A percentile compares a stretch with the other conserved stretches of the same genome.
phyloP scores from a whole-genome alignment of 306 rosid species.

The Myrica gale region DNA sequence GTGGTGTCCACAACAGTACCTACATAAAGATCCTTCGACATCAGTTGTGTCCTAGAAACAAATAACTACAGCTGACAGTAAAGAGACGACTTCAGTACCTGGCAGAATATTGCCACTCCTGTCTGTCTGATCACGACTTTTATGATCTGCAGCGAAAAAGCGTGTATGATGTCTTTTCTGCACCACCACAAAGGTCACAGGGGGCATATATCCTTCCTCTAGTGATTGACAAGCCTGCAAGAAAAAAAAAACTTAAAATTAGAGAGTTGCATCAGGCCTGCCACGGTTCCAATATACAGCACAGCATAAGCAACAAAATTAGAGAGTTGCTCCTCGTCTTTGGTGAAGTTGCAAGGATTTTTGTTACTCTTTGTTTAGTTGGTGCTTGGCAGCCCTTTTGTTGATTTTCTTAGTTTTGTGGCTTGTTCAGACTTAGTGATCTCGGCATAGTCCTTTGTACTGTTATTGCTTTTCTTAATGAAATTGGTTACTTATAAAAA shows the following conservation, averaged over 20 bases:
- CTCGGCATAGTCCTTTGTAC: too few relatives aligned
- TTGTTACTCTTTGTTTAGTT: too few relatives aligned
- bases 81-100: slow-evolving; percentile 35
- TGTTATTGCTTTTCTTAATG: too few relatives aligned
- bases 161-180: slow-evolving; percentile 80
- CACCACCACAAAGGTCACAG: slow-evolving; percentile 67
- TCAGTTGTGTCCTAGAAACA: background rate
- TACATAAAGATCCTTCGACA: slow-evolving; percentile 11
- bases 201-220: slow-evolving; percentile 44
- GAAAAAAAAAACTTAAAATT: background rate
- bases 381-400: too few relatives aligned
- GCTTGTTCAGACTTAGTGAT: too few relatives aligned
- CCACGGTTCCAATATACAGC: background rate
- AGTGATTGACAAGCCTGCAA: slow-evolving; percentile 65
- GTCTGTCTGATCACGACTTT: slow-evolving; percentile 28
- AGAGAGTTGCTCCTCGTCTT: too few relatives aligned
- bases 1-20: slow-evolving; percentile 75
- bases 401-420: too few relatives aligned
- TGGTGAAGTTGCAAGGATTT: too few relatives aligned
- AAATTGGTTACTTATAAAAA: too few relatives aligned
- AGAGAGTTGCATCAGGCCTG: background rate
- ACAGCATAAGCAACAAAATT: background rate
- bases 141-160: slow-evolving; percentile 42
- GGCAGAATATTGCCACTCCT: slow-evolving; percentile 75
- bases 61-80: background rate